Evolutionary conservation across 202 grass and related monocot genomes (phyloP), one percentile per base, ranked within the genome.

Genomic region (Digitaria exilis): DNA sequence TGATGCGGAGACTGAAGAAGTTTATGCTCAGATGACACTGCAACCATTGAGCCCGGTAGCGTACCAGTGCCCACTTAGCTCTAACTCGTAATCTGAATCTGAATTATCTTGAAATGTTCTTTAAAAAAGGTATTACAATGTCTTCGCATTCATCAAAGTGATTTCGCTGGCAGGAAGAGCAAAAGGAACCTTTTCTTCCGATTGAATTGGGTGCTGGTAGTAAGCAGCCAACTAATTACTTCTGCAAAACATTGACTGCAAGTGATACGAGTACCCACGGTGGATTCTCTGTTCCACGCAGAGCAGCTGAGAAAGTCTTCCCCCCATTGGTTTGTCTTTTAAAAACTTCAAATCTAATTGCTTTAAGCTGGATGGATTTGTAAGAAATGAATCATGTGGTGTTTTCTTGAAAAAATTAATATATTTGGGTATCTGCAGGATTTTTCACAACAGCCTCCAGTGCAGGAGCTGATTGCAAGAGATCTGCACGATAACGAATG

Each of bases 241-340:
- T 98, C 77, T 98, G 95, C 84, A 98, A 98, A 85, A 97, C 95
- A 8, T 76, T 97, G 75, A 97, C 95, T 73, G 95, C 95, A 77
- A 97, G 95, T 88, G 95, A 98, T 57, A 98, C 95, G 1, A 98
- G 95, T 73, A 98, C 95, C n/a, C 95, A 98, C 82, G 95, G 95
- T 61, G 95, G 95, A 43, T 98, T 98, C 89, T 98, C 95, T 62
- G 95, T 98, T 79, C 95, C 92, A 11, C 87, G 95, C 18, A 84
- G 96, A 61, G 93, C 96, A 74, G 96, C 96, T 71, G 96, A 98
- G 80, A 98, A 98, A 98, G 96, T 98, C 82, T 98, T 95, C 51
- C 96, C 96, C 39, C 96, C 92, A 73, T 56, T 98, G 87, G 96
- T 97, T 65, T 65, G 85, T 84, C 31, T 71, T 41, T 30, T 32